Percentiles rank a stretch among this genome's conserved stretches.
Evolutionary conservation across 768 basidiomycete species (phyloP).

Genomic region (Ephemerocybe angulata): DNA sequence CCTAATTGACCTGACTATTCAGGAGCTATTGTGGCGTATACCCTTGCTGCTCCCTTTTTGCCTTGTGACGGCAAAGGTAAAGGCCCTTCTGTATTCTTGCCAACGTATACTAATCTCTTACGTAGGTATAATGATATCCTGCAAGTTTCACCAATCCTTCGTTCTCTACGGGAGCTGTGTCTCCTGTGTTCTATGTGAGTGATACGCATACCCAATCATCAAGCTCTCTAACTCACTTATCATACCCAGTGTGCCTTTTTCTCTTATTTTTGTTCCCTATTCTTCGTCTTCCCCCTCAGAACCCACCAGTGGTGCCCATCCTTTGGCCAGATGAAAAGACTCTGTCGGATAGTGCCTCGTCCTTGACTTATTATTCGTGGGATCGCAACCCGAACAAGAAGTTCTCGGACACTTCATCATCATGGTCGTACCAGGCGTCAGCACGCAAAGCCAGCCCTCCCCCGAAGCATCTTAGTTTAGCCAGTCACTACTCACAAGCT

Average conservation of each 20-base stretch:
- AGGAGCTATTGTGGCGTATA: conserved; percentile 34
- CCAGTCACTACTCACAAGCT: neutral
- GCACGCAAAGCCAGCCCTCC: neutral
- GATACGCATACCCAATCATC: neutral
- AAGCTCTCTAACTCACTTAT: neutral
- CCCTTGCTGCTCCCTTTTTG: conserved; percentile 26
- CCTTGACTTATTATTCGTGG: conserved; percentile 8
- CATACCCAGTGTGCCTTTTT: neutral
- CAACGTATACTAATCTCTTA: neutral
- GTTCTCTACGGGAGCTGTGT: conserved; percentile 30
- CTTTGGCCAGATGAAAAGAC: neutral
- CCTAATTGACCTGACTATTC: neutral
- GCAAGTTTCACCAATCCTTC: conserved; percentile 25
- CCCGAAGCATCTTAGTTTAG: neutral
- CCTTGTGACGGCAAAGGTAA: conserved; percentile 35
- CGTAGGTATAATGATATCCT: conserved; percentile 14
- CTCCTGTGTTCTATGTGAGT: conserved; percentile 34
- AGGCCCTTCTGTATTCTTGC: neutral
- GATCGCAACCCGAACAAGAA: conserved; percentile 6
- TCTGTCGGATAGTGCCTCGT: neutral
- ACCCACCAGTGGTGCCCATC: too few species aligned
- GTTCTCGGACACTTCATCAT: neutral
- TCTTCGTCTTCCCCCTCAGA: neutral
- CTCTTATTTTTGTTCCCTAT: conserved; percentile 4
- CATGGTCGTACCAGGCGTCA: neutral